Evolutionary conservation across 78 protist species (phyloP), one percentile per base, ranked within the genome.

Genomic region (Emiliania huxleyi): DNA sequence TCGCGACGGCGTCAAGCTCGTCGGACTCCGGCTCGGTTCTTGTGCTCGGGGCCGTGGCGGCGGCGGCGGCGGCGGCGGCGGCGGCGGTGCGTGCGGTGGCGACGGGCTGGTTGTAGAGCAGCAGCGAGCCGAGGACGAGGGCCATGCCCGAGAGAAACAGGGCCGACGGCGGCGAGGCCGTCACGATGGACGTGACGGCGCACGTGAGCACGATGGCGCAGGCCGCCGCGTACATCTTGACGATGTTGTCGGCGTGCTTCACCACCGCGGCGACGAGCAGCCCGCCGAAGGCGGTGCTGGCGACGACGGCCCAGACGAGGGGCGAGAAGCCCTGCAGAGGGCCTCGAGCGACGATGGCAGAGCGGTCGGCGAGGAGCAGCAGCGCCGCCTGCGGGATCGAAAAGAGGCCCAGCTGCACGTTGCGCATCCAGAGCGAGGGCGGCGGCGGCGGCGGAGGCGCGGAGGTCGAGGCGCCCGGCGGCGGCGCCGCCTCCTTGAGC

Each of bases 231-330:
- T 52, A 52, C 33, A 40, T 52, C 94, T 92, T 92, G 42, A 79
- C 55, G 43, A 92, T n/a, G 94, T 79, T 92, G 91, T 83, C 73
- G n/a, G 91, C 44, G 48, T 46, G 25, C 94, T 84, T 81, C 45
- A 92, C 69, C 33, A 92, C 49, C 23, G n/a, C 69, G 2, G 94
- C 37, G 19, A 92, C 91, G 15, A 92, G 91, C 11, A 92, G 71
- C 42, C 94, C 94, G 38, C 91, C 90, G 26, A 29, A 1, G n/a
- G 91, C 62, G 38, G 4, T 38, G 38, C 38, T 29, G 38, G 40
- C 43, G 19, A 83, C 62, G 44, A 83, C 73, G n/a, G 12, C 40
- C 90, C 69, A 37, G 69, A 62, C 49, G 44, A 45, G 12, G 26
- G 25, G 37, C 3, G 44, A 1, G 56, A 43, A 77, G 25, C 94